Evolutionary conservation across 768 basidiomycete genomes (phyloP), one percentile per base, ranked within the genome.

Genomic region (Trametes meyenii): DNA sequence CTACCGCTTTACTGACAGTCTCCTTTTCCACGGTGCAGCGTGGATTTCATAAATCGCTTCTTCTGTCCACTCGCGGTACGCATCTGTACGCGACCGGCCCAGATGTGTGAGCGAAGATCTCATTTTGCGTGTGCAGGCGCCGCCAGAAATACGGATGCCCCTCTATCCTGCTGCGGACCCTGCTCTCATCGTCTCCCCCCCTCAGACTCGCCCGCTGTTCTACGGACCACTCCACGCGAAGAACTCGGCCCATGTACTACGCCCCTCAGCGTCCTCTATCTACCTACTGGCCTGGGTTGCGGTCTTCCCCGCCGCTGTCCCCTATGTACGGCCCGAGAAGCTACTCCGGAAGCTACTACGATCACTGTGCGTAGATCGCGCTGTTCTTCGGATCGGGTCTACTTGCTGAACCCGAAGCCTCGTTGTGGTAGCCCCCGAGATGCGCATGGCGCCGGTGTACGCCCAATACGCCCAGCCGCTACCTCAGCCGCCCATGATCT

Each of bases 1-100:
- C 44, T 67, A 43, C 67, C 65, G 59, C 62, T 59, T 65, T 62
- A 17, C 49, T 3, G 11, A 4, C 24, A 14, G 29, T 17, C 26
- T 29, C 23, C 13, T 49, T 63, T 61, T 50, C 60, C 61, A 63
- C 66, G 60, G 58, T 66, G 66, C 69, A 70, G 63, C 71, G 69
- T 69, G 71, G 17, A 43, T 67, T 72, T 72, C 69, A 72, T 72
- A 55, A 43, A 50, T 35, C 62, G 55, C 62, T 56, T 53, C 58
- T 40, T 60, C 44, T 56, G 58, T 43, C 60, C 50, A 46, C 52
- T 53, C 44, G 35, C 48, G 35, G 29, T 49, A 36, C 55, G 11
- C 56, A 36, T 60, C 55, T 49, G 54, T 66, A 19, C 39, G 50
- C 57, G 50, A 53, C 55, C 48, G 49, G 49, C 40, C 65, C 58